Evolutionary conservation across 2,329 filamentous ascomycete species (phyloP), one percentile per base, ranked within the genome.

Genomic region (Botryosphaeria dothidea): DNA sequence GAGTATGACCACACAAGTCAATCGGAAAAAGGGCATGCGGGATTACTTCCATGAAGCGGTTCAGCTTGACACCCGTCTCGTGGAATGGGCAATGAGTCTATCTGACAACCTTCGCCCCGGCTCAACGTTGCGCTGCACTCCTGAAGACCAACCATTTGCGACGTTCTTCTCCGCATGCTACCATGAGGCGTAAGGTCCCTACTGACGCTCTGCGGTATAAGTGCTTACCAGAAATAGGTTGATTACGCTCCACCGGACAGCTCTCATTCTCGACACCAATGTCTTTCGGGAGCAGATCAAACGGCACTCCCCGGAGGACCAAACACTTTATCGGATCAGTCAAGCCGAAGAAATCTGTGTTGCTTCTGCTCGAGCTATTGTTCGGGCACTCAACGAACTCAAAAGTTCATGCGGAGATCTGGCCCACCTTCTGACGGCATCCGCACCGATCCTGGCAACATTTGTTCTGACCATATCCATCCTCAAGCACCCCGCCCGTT

Each of bases 391-490:
- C 31, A 56, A 56, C 19, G 51, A 56, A 38, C 31, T 56, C 51
- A 56, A 25, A 23, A 56, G 51, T 31, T 56, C 51, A 8, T 56
- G 51, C 51, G 51, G 51, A 56, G 51, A 56, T 31, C 25, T 56
- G 21, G 21, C 36, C 6, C 19, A 27, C 5, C 34, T 41, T 4
- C 21, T 57, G 11, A 57, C 52, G 15, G 34, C 52, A 13, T 21
- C 52, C 7, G 3, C 29, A 4, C 52, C 52, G 3, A 13, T 57
- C 11, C 31, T 41, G 13, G 31, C 36, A 4, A 43, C 34, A 8
- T 41, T 57, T 9, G 52, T 56, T 29, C 31, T 38, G 4, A 38
- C 51, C 7, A 56, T 36, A 9, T 56, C 51, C 9, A 25, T 38
- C 5, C 31, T 56, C 31, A 56, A 56, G 17, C 51, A 56, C 38